phyloP scores from a whole-genome alignment of 148 eudicot genomes.

The Vaccinium vitisidaea region DNA sequence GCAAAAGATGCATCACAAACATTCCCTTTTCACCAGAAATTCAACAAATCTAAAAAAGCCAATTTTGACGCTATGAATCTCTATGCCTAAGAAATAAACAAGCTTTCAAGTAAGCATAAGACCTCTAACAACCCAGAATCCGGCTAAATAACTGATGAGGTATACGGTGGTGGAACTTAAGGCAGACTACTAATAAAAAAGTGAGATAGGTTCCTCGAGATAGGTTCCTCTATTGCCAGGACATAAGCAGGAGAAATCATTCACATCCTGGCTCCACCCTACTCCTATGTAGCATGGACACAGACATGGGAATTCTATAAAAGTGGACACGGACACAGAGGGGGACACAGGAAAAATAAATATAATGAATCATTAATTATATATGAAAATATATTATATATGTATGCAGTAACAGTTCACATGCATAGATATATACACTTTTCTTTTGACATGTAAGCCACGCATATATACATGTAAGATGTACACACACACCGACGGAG shows the following conservation, averaged over 20 bases:
- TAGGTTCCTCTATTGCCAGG: not conserved
- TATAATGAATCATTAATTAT: too few species aligned
- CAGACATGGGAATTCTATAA: too few species aligned
- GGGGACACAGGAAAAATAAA: too few species aligned
- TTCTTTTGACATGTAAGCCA: too few species aligned
- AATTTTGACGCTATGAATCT: not conserved
- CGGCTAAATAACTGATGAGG: not conserved
- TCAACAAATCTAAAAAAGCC: not conserved
- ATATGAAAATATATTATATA: too few species aligned
- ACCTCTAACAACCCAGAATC: conserved; percentile 6
- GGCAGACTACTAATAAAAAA: not conserved
- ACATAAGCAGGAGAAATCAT: not conserved
- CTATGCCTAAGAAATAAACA: conserved; percentile 1
- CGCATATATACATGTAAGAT: too few species aligned
- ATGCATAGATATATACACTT: too few species aligned
- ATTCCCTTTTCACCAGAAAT: not conserved
- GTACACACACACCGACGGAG: too few species aligned
- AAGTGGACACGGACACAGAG: too few species aligned
- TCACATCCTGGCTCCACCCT: not conserved
- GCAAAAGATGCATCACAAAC: conserved; percentile 3
- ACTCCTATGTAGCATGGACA: not conserved
- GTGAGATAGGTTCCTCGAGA: conserved; percentile 5
- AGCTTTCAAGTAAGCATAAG: not conserved
- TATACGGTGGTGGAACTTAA: not conserved
- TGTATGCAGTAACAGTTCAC: too few species aligned